phyloP scores from a whole-genome alignment of 495 filamentous ascomycete genomes.

The Bombardia bombarda region DNA sequence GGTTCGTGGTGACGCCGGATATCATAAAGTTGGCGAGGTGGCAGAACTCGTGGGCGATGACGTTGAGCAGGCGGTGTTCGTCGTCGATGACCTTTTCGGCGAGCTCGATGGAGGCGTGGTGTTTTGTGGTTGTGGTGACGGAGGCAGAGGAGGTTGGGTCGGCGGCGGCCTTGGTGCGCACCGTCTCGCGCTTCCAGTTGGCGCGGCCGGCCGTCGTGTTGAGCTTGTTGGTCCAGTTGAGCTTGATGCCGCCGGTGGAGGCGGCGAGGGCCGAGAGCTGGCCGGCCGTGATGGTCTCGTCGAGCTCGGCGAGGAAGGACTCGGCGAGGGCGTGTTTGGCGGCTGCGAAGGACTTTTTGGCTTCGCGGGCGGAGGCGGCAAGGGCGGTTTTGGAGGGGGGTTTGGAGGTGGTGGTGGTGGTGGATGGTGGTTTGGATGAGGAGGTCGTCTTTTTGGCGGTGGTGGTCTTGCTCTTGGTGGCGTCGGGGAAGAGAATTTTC shows the following conservation, averaged over 20 bases:
- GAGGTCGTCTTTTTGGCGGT: constrained; percentile 38
- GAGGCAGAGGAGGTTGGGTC: neutral
- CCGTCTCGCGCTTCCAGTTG: constrained; percentile 62
- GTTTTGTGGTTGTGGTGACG: constrained; percentile 24
- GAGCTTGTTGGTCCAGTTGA: constrained; percentile 80
- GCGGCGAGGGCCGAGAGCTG: constrained; percentile 51
- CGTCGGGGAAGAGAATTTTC: constrained; percentile 38
- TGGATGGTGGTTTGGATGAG: neutral
- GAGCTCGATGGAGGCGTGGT: constrained; percentile 77
- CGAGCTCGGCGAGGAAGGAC: constrained; percentile 65
- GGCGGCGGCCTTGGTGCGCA: constrained; percentile 19
- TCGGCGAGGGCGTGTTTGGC: constrained; percentile 59
- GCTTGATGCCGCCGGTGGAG: constrained; percentile 64
- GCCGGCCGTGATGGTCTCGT: constrained; percentile 55
- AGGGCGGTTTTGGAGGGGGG: constrained; percentile 7
- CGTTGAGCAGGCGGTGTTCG: constrained; percentile 71
- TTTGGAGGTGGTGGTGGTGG: constrained; percentile 14
- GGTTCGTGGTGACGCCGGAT: constrained; percentile 53
- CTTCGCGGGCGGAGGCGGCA: constrained; percentile 12
- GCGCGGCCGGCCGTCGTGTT: constrained; percentile 83
- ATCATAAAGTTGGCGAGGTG: constrained; percentile 87
- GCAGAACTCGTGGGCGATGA: constrained; percentile 90
- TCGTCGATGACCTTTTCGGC: constrained; percentile 78
- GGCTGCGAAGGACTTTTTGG: constrained; percentile 58
- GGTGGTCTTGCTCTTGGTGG: constrained; percentile 43